Evolutionary conservation across 2,329 filamentous ascomycete species (phyloP), one percentile per base, ranked within the genome.

Genomic region (Stachybotrys chlorohalonatus): DNA sequence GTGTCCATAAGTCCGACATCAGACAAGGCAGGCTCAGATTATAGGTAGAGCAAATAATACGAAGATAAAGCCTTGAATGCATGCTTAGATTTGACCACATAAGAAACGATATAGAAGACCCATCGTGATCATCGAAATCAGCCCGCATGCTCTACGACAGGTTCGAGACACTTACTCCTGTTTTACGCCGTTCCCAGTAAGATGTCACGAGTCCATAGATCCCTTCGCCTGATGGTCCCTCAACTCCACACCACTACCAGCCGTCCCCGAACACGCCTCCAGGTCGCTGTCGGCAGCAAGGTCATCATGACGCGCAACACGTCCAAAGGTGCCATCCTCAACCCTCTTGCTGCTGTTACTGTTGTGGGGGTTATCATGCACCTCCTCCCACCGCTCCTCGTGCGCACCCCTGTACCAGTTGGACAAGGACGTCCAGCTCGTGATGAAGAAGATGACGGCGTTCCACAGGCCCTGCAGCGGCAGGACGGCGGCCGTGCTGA

Each of bases 401-500:
- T 30, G 31, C 31, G n/a, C 50, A 6, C 36, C 36, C n/a, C 50
- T n/a, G 15, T 16, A 32, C 50, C 50, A 52, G n/a, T 16, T 52
- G 11, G 50, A 52, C 15, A 72, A 58, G 1, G 59, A 58, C 1
- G 32, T 52, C 72, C 74, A 78, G 59, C 77, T 89, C 1, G 87
- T 88, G 6, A 80, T 79, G 56, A 87, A 81, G 70, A 91, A 93
- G 54, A 94, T 89, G 53, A 89, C 72, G 32, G 84, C 81, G 64
- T 93, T 93, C 87, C 89, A 92, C 36, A 90, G 80, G 1, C 89
- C 89, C 67, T 93, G 89, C 1, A 90, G 74, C 0, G 89, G 88
- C 5, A 93, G 75, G 0, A 92, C 88, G 1, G 89, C 76, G 2
- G 86, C 84, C 7, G 85, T 84, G 1, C 82, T 80, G 52, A 90